Evolutionary conservation across 1,284 basidiomycete genomes (phyloP), one percentile per base, ranked within the genome.

Genomic region (Melampsora larici-populina): DNA sequence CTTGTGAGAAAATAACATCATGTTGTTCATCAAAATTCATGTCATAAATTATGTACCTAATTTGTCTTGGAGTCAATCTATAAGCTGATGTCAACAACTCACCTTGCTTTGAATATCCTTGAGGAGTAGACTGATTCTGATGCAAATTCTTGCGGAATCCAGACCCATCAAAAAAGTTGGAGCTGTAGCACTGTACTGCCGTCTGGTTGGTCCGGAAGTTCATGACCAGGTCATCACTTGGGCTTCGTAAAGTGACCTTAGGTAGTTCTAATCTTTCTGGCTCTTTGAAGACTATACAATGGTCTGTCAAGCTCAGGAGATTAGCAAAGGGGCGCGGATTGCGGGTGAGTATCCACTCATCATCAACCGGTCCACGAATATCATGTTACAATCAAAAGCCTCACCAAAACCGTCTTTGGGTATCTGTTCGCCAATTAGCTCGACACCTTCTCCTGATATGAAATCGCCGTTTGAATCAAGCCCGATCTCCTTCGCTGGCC

Each of bases 131-230:
- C 18, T 24, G 48, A 43, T 31, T 31, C 40, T 63, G 70, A 74
- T 74, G 72, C 21, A 67, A 49, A 11, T 74, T 49, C 33, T 74
- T 74, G 11, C 72, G 72, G 65, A 43, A 51, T 6, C 72, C 66
- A 21, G 29, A 24, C 9, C 73, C 73, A 69, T 67, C 65, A 62
- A 76, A 76, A 62, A 58, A 69, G 66, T 76, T 76, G 24, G 73
- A 49, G 26, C 48, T 76, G 55, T 76, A 76, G 58, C 73, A 76
- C 58, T 76, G 73, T 21, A 76, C 73, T 15, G 73, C 73, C 8
- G 33, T 40, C 46, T 76, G 73, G 64, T 76, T 76, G 55, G 73
- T 43, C n/a, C 65, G 55, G 31, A 76, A 76, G 46, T 55, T 49
- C 17, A 76, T 48, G 31, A 40, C n/a, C 51, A 76, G 31, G 40